Conservation (phyloP, 75 land plant species). For the Chamaecyparis obtusa region DNA sequence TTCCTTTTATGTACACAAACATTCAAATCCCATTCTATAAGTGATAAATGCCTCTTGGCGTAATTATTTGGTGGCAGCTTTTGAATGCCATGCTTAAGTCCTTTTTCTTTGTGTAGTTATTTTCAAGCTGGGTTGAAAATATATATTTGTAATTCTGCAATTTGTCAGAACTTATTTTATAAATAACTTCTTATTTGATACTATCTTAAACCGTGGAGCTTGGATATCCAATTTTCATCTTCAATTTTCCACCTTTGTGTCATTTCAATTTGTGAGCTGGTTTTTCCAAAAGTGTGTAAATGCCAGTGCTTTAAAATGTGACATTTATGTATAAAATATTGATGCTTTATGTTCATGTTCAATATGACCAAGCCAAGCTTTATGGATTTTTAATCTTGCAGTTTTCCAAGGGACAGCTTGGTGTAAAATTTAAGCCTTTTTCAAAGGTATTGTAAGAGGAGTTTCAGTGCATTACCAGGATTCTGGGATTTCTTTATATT, state of each 20-base stretch:
- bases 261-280: neutral
- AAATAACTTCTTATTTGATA: neutral
- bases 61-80: neutral
- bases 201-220: neutral
- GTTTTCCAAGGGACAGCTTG: conserved; percentile 90
- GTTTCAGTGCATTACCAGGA: neutral
- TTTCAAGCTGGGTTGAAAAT: neutral
- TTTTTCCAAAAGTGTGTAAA: neutral
- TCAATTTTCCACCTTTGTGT: neutral
- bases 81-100: neutral
- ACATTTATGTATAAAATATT: neutral
- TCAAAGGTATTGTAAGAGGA: conserved; percentile 56
- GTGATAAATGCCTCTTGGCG: too few species aligned
- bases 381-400: conserved; percentile 19
- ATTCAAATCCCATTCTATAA: too few species aligned
- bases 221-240: neutral
- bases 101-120: neutral
- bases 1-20: too few species aligned
- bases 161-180: neutral
- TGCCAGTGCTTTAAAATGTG: neutral
- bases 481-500: neutral
- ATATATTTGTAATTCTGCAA: neutral
- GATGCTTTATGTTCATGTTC: neutral
- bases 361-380: neutral
- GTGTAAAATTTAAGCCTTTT: conserved; percentile 87